Percentiles rank a stretch among this genome's conserved stretches.
Conservation (phyloP, 257 asterid species). For the Nicotiana attenuata region DNA sequence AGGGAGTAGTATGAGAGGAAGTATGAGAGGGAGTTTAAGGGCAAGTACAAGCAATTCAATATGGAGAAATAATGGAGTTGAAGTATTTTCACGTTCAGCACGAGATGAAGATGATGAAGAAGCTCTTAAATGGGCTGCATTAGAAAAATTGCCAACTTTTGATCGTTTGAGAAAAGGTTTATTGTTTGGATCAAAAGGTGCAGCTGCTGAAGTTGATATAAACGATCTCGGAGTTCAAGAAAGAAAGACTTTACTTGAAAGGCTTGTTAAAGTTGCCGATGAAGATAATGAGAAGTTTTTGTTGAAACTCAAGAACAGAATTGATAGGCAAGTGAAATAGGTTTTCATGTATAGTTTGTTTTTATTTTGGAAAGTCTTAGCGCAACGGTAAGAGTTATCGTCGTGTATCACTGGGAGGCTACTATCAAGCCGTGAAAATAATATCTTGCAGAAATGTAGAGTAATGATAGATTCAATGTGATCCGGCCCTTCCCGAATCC, state of each 20-base stretch:
- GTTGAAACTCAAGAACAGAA: constrained; percentile 17
- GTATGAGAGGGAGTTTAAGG: constrained; percentile 10
- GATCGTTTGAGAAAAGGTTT: constrained; percentile 6
- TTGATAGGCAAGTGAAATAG: constrained; percentile 32
- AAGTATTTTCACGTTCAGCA: neutral
- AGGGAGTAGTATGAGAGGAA: constrained; percentile 5
- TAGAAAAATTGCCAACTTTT: neutral
- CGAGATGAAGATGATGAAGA: constrained; percentile 11
- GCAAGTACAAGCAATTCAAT: constrained; percentile 1
- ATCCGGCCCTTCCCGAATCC: no score
- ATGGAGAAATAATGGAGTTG: constrained; percentile 8
- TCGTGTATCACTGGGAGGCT: no score
- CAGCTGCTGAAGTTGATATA: no score
- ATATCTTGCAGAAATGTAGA: no score
- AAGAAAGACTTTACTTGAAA: constrained; percentile 43
- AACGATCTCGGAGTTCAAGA: neutral
- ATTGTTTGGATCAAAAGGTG: constrained; percentile 2
- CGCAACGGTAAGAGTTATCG: no score
- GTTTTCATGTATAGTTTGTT: no score
- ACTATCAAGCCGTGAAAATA: no score
- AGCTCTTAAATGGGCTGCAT: constrained; percentile 7
- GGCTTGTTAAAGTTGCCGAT: constrained; percentile 20
- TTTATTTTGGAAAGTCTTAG: no score
- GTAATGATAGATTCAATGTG: no score
- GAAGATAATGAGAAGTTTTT: no score